Conservation (phyloP, 148 eudicot genomes). For the Euryodendron excelsum region DNA sequence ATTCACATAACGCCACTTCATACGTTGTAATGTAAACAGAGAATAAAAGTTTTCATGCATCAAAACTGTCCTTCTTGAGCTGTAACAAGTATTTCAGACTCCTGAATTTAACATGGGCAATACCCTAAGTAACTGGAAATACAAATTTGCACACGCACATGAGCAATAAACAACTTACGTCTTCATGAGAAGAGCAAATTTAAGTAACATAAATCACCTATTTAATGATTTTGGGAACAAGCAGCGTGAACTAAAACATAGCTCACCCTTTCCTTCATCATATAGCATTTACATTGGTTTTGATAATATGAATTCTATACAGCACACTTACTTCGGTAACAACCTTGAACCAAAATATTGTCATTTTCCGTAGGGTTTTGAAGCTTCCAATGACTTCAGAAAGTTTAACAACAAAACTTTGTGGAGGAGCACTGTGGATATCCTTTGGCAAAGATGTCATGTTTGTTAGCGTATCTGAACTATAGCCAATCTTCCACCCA, state of each 20-base stretch:
- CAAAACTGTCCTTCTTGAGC: neutral
- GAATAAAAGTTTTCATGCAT: neutral
- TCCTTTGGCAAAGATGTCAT: constrained; percentile 67
- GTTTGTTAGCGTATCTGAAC: constrained; percentile 37
- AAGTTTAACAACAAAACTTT: constrained; percentile 69
- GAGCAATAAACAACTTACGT: too few relatives aligned
- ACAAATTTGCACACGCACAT: too few relatives aligned
- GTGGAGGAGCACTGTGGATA: constrained; percentile 82
- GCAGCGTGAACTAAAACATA: neutral
- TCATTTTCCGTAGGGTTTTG: constrained; percentile 72
- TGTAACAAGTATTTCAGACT: neutral
- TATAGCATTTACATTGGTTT: neutral
- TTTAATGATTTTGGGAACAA: neutral
- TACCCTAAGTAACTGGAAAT: neutral
- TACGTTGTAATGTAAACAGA: neutral
- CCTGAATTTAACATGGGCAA: neutral
- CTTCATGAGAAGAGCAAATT: neutral
- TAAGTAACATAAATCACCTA: neutral
- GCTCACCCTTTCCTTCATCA: neutral
- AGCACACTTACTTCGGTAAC: constrained; percentile 78
- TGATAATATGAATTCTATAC: too few relatives aligned
- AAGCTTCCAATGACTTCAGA: constrained; percentile 92
- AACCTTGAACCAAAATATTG: constrained; percentile 71
- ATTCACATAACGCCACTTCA: neutral
- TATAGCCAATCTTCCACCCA: constrained; percentile 54